A percentile compares a stretch with the other conserved stretches of the same genome.
Evolutionary conservation across 2,329 filamentous ascomycete genomes (phyloP).

Genomic region (Rutstroemia sp.): DNA sequence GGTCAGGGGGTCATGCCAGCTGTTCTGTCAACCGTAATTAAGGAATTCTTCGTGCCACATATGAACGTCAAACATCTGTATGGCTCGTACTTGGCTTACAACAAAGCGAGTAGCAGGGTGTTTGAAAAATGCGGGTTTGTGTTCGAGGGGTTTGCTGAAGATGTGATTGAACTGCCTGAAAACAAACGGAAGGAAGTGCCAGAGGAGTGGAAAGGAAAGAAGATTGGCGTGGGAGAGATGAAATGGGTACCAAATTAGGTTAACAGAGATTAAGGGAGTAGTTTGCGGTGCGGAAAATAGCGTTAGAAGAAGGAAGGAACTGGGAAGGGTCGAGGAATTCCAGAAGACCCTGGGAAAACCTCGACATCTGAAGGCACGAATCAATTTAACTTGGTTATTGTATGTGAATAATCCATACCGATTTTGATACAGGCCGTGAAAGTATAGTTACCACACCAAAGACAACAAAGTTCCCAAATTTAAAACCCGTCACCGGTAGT

Average conservation of each 20-base stretch:
- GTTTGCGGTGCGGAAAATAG: not conserved
- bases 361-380: no score
- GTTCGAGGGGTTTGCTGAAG: not conserved
- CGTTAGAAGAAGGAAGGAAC: not conserved
- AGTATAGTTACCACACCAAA: no score
- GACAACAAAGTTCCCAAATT: no score
- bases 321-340: no score
- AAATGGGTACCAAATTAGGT: not conserved
- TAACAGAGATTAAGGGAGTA: not conserved
- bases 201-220: not conserved
- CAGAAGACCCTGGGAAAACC: no score
- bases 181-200: not conserved
- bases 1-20: constrained; percentile 8
- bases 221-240: not conserved
- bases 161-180: not conserved
- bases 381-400: no score
- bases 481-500: no score
- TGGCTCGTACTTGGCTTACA: constrained; percentile 4
- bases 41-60: constrained; percentile 9
- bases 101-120: constrained; percentile 7
- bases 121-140: constrained; percentile 14
- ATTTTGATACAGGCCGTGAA: no score
- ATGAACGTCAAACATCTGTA: constrained; percentile 5
- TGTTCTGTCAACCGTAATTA: constrained; percentile 1
- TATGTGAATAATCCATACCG: no score